Conservation (phyloP, 106 monocot genomes). For the Allium fistulosum region DNA sequence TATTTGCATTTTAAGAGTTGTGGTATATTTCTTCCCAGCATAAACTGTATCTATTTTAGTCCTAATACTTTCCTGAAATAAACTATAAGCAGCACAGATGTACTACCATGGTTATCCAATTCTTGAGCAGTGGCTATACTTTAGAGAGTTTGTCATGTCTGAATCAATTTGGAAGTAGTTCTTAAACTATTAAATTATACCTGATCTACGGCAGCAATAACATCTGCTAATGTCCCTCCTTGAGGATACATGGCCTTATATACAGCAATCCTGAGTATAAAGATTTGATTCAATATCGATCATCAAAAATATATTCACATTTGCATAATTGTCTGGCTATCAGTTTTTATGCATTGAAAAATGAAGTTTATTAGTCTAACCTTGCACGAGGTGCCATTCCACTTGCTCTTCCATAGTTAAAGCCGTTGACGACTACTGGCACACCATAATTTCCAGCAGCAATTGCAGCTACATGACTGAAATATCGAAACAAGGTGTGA, state of each 20-base stretch:
- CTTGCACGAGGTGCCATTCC: conserved; percentile 88
- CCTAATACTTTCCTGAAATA: too few species aligned
- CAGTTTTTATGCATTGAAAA: neutral
- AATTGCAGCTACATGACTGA: conserved; percentile 74
- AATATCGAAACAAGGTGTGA: too few species aligned
- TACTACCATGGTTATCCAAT: too few species aligned
- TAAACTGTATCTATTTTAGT: too few species aligned
- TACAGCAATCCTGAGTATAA: conserved; percentile 39
- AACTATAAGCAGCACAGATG: too few species aligned
- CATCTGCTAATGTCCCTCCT: conserved; percentile 66
- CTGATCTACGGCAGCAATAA: conserved; percentile 71
- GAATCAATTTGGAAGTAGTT: too few species aligned
- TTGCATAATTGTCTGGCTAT: neutral
- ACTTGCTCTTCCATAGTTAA: conserved; percentile 63
- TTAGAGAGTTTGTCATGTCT: too few species aligned
- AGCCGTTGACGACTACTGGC: conserved; percentile 58
- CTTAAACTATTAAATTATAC: conserved; percentile 16
- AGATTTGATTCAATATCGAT: neutral
- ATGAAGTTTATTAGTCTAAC: conserved; percentile 12
- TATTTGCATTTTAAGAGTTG: too few species aligned
- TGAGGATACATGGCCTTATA: conserved; percentile 79
- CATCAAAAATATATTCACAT: too few species aligned
- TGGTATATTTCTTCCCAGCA: too few species aligned
- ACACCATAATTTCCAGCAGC: conserved; percentile 78
- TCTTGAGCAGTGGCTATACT: too few species aligned